Conservation (phyloP, 495 filamentous ascomycete genomes). For the Penicillium roqueforti region DNA sequence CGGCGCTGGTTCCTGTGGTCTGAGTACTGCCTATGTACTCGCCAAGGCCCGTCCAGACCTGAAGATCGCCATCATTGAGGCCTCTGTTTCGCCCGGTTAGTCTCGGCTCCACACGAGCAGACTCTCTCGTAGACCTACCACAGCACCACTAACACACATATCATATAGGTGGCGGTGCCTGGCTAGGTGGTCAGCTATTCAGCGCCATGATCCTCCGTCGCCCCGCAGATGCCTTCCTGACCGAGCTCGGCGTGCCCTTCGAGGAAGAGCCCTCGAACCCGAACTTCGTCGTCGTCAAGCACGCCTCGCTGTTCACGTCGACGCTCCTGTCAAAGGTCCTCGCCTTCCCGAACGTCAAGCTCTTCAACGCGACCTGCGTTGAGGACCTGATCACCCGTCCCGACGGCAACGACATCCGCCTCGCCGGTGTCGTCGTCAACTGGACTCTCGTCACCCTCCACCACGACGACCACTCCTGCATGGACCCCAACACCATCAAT, state of each 20-base stretch:
- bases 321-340: slow-evolving; percentile 79
- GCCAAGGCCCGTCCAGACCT: slow-evolving; percentile 81
- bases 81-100: slow-evolving; percentile 69
- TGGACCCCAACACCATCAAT: slow-evolving; percentile 96
- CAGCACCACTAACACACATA: slow-evolving; percentile 2
- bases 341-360: slow-evolving; percentile 81
- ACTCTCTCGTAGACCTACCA: not conserved
- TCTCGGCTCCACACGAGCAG: not conserved
- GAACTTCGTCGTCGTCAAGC: slow-evolving; percentile 85
- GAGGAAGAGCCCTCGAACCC: slow-evolving; percentile 82
- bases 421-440: slow-evolving; percentile 89
- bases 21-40: slow-evolving; percentile 78
- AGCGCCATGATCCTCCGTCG: slow-evolving; percentile 92
- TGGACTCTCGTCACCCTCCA: slow-evolving; percentile 90
- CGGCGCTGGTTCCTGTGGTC: slow-evolving; percentile 81
- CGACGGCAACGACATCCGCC: slow-evolving; percentile 46
- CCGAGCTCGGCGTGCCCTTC: slow-evolving; percentile 75
- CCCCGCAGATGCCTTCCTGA: slow-evolving; percentile 78
- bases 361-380: slow-evolving; percentile 89
- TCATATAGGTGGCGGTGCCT: slow-evolving; percentile 68
- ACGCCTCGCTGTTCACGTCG: slow-evolving; percentile 85
- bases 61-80: slow-evolving; percentile 88
- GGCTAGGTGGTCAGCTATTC: slow-evolving; percentile 91
- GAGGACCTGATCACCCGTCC: slow-evolving; percentile 85
- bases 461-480: slow-evolving; percentile 88